Percentiles rank a stretch among this genome's conserved stretches.
Evolutionary conservation across 441 rosid species (phyloP).

Genomic region (Adansonia madagascariensis): DNA sequence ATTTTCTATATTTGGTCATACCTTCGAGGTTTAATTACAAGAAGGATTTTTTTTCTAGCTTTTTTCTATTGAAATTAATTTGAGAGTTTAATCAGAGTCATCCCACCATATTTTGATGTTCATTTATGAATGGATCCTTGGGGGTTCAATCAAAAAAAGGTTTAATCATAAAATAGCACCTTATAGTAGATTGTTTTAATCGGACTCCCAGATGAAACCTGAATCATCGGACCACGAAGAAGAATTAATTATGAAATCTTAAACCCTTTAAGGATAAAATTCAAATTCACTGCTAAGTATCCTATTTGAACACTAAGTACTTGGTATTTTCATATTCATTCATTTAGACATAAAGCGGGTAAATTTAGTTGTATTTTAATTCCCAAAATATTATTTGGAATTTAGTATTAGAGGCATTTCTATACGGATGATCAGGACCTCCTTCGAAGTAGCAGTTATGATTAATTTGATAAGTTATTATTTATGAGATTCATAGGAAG

Average conservation of each 20-base stretch:
- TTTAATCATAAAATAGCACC: neutral
- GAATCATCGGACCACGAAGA: too few relatives aligned
- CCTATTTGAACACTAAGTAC: too few relatives aligned
- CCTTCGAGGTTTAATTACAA: neutral
- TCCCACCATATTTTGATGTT: too few relatives aligned
- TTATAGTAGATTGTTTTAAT: too few relatives aligned
- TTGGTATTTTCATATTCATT: neutral
- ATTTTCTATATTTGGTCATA: neutral
- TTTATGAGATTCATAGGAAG: neutral
- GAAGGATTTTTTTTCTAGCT: neutral
- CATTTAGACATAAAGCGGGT: neutral
- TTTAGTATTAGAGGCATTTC: neutral
- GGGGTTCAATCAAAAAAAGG: too few relatives aligned
- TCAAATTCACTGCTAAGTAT: too few relatives aligned
- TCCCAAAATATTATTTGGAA: neutral
- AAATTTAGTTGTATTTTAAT: neutral
- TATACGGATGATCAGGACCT: neutral
- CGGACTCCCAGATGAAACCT: too few relatives aligned
- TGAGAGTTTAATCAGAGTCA: too few relatives aligned
- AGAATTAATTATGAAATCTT: too few relatives aligned
- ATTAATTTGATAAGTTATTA: neutral
- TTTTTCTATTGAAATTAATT: neutral
- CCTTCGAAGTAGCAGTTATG: too few relatives aligned
- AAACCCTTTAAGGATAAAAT: too few relatives aligned
- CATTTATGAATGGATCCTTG: too few relatives aligned